Percentiles rank a stretch among this genome's conserved stretches.
Evolutionary conservation across 306 rosid species (phyloP).

Genomic region (Dalbergia cultrata): DNA sequence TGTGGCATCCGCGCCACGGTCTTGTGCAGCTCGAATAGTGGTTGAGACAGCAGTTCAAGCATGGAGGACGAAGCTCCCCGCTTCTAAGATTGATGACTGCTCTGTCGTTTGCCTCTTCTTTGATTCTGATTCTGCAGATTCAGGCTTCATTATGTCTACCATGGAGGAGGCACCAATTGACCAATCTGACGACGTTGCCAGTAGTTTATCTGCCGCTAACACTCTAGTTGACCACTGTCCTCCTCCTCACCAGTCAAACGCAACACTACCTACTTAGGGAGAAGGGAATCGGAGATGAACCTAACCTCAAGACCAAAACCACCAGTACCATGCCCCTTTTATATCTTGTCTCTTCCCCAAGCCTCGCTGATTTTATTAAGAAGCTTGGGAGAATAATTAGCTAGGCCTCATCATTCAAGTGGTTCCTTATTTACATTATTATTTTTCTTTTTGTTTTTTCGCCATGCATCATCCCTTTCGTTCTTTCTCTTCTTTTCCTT

Average conservation of each 20-base stretch:
- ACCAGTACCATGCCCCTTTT: constrained; percentile 35
- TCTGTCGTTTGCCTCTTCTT: constrained; percentile 88
- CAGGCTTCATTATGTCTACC: not conserved
- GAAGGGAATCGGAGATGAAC: not conserved
- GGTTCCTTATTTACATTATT: no score
- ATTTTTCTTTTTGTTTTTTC: not conserved
- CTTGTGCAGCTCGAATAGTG: constrained; percentile 64
- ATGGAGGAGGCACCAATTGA: not conserved
- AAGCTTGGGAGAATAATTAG: constrained; percentile 16
- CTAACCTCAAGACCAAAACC: not conserved
- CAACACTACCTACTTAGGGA: no score
- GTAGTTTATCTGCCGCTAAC: not conserved
- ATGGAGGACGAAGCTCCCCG: constrained; percentile 67
- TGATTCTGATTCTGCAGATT: constrained; percentile 34
- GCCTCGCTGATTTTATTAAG: constrained; percentile 48
- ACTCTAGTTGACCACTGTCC: not conserved
- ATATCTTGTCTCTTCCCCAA: constrained; percentile 26
- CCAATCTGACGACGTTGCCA: not conserved
- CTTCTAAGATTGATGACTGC: constrained; percentile 78
- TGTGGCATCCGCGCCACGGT: constrained; percentile 66
- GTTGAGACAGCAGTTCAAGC: constrained; percentile 74
- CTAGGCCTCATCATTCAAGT: constrained; percentile 3
- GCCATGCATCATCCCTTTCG: constrained; percentile 34
- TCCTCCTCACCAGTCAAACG: no score
- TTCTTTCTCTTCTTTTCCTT: constrained; percentile 36